A percentile compares a stretch with the other conserved stretches of the same genome.
phyloP scores from a whole-genome alignment of 2,329 filamentous ascomycete species.

The Pseudogymnoascus sp. region DNA sequence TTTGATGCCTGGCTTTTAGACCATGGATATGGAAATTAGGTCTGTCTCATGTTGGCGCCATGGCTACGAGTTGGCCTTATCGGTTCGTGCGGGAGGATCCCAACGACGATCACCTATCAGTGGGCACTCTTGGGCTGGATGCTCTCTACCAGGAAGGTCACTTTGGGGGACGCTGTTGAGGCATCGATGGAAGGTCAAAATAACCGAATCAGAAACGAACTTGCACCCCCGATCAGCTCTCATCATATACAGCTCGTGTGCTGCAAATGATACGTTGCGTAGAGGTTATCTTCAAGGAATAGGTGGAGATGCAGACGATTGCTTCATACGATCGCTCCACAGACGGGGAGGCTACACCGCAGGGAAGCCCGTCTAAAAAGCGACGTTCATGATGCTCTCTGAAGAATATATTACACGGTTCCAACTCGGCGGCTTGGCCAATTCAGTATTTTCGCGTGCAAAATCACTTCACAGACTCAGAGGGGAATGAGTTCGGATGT shows the following conservation, averaged over 20 bases:
- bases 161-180: background rate
- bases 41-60: background rate
- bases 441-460: background rate
- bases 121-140: too few relatives aligned
- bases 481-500: background rate
- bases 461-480: background rate
- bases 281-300: background rate
- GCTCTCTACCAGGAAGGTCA: background rate
- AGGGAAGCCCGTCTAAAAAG: background rate
- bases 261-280: background rate
- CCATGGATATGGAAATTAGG: constrained; percentile 2
- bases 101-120: background rate
- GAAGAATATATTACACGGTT: background rate
- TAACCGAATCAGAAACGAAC: background rate
- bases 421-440: background rate
- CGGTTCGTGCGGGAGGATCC: background rate
- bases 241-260: background rate
- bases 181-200: background rate
- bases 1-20: background rate
- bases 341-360: background rate
- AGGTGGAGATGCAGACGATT: background rate
- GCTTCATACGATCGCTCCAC: background rate
- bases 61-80: background rate
- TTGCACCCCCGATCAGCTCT: background rate
- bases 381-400: background rate